These are phyloP conservation scores for Ramaria sp. DNA, from an alignment of 768 basidiomycete species.

Conservation along the genomic window DNA sequence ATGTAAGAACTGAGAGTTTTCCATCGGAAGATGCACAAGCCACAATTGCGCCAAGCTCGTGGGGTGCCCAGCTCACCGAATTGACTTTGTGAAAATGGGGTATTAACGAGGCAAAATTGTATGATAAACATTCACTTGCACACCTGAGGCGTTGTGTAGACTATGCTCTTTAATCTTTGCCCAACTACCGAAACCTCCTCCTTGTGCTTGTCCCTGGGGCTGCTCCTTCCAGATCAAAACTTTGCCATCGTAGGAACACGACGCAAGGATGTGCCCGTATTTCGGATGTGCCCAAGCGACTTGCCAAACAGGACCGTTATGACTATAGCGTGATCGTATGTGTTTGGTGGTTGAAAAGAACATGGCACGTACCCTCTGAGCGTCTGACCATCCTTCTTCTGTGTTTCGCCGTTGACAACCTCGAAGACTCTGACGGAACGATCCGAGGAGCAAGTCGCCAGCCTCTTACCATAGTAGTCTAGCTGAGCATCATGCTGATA, in stretches of 20 bases:
- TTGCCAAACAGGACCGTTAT: conserved; percentile 97
- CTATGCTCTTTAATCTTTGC: conserved; percentile 93
- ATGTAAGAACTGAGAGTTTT: conserved; percentile 90
- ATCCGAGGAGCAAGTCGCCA: conserved; percentile 96
- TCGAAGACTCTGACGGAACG: conserved; percentile 93
- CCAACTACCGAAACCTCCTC: conserved; percentile 57
- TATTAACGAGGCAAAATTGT: neutral
- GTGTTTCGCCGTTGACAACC: conserved; percentile 78
- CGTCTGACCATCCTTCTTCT: conserved; percentile 49
- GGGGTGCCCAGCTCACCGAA: conserved; percentile 98
- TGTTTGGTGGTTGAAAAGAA: neutral
- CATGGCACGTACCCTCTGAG: conserved; percentile 52
- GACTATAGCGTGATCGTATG: conserved; percentile 33
- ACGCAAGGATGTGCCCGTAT: conserved; percentile 92
- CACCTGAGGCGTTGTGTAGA: conserved; percentile 88
- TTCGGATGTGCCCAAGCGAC: conserved; percentile 98
- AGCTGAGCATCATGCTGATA: conserved; percentile 94
- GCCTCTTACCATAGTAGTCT: conserved; percentile 94
- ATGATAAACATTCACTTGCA: conserved; percentile 14
- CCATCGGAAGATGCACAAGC: conserved; percentile 97
- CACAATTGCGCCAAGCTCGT: conserved; percentile 91
- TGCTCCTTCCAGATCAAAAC: conserved; percentile 99
- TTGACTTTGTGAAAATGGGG: conserved; percentile 49
- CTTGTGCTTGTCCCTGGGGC: conserved; percentile 31
- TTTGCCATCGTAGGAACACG: conserved; percentile 97